Base-by-base conservation (phyloP, 306 rosid genomes). In the Cercis canadensis region DNA sequence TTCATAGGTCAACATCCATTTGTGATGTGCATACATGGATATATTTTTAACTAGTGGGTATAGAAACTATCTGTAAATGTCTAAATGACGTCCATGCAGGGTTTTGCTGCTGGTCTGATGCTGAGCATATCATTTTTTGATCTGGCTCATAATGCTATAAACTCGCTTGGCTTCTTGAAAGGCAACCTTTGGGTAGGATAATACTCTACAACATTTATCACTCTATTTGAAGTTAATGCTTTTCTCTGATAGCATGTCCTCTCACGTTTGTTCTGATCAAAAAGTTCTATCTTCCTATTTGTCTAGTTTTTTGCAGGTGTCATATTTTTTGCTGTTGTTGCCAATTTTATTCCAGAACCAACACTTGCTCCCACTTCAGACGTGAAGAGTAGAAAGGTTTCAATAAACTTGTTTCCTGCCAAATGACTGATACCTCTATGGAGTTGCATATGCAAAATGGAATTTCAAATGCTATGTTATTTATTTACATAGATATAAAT, bases 41-140 rank as follows among this genome's bases (percentile, higher is more conserved):
- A 46, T 47, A 39, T 39, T 40, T 71, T 33, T 7, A 67, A 6
- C 18, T 37, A 5, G 7, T 6, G 10, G 6, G 43, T 8, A 8
- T 8, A 37, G 43, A 5, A 37, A 5, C 43, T 8, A 5, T 5
- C 43, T 32, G 5, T 24, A 0, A 40, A 52, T n/a, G 14, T 46
- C 16, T 64, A 24, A 63, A 32, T 36, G 36, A 47, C 57, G 17
- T 79, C 18, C 37, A 18, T 69, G 67, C 80, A 91, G 99, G 97
- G 97, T 67, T 94, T 94, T 83, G 99, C 99, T 41, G 97, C 96
- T 57, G 99, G 99, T 74, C 81, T 94, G 73, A 89, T 94, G 97
- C 80, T 94, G 34, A 94, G 99, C 84, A 94, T 89, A 67, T 94
- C 99, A 33, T 92, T 95, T 87, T 88, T 95, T 44, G 99, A 95